These are phyloP conservation scores for Fraxinus sp. DNA, from an alignment of 305 asterid species.

Conservation along the genomic window DNA sequence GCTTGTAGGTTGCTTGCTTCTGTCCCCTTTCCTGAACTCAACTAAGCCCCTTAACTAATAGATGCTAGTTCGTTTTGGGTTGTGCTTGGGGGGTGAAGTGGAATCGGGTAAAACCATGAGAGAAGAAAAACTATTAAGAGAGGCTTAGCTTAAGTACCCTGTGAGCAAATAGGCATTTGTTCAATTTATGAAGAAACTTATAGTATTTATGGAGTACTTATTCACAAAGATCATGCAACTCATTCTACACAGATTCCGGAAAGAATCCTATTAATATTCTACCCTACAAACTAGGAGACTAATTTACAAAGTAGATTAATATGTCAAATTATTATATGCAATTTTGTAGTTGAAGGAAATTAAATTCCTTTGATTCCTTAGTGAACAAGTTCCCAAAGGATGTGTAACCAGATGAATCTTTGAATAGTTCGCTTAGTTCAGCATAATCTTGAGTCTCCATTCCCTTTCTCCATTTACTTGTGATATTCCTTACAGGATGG, in stretches of 20 bases:
- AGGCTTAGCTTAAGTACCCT: background rate
- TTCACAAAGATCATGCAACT: background rate
- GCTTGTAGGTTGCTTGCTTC: background rate
- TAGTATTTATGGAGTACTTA: background rate
- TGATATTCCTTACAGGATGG: constrained; percentile 63
- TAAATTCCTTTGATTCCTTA: background rate
- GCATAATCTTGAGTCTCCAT: constrained; percentile 22
- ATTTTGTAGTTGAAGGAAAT: background rate
- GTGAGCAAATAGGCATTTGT: background rate
- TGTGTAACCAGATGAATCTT: background rate
- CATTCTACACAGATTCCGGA: background rate
- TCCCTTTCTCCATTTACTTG: constrained; percentile 21
- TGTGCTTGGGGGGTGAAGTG: background rate
- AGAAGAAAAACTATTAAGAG: background rate
- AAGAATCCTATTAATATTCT: background rate
- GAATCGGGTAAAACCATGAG: background rate
- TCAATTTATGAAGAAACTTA: background rate
- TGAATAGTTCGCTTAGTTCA: background rate
- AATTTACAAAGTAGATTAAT: background rate
- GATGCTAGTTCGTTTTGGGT: background rate
- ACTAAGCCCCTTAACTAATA: background rate
- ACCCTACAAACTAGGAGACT: constrained; percentile 2
- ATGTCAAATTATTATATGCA: constrained; percentile 1
- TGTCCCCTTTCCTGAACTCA: constrained; percentile 4
- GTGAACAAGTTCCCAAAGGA: background rate